phyloP scores from a whole-genome alignment of 768 basidiomycete genomes.

The Galerina marginata region DNA sequence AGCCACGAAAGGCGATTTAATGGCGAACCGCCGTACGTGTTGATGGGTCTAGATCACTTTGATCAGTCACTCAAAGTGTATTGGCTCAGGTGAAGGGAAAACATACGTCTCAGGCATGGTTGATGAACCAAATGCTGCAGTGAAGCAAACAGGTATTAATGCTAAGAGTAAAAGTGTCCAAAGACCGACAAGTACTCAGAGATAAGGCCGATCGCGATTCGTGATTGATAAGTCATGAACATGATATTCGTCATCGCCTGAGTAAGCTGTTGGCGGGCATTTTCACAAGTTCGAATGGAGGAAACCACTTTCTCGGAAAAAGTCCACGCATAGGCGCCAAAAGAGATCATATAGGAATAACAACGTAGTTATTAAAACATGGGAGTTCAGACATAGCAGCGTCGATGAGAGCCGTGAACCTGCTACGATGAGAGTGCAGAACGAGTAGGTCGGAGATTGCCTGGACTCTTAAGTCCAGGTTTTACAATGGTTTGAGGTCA shows the following conservation, averaged over 20 bases:
- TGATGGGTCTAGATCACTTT: constrained; percentile 32
- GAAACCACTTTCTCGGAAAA: background rate
- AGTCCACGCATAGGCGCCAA: no score
- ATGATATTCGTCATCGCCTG: constrained; percentile 3
- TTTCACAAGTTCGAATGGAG: background rate
- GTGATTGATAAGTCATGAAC: constrained; percentile 3
- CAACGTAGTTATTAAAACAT: no score
- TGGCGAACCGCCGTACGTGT: constrained; percentile 64
- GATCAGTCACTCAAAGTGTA: background rate
- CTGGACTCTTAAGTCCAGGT: no score
- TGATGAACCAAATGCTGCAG: background rate
- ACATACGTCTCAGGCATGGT: constrained; percentile 30
- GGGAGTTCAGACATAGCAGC: no score
- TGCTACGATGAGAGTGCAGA: no score
- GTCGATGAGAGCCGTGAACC: no score
- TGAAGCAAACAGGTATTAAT: background rate
- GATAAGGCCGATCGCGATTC: constrained; percentile 1
- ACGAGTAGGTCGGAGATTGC: no score
- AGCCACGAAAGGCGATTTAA: constrained; percentile 86
- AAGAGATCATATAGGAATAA: no score
- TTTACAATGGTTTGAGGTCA: no score
- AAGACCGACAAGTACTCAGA: background rate
- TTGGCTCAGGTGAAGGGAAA: background rate
- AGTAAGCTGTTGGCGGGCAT: background rate
- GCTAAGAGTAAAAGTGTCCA: background rate